Evolutionary conservation across 352 stramenopile species (phyloP), one percentile per base, ranked within the genome.

Genomic region (Bremia lactucae): DNA sequence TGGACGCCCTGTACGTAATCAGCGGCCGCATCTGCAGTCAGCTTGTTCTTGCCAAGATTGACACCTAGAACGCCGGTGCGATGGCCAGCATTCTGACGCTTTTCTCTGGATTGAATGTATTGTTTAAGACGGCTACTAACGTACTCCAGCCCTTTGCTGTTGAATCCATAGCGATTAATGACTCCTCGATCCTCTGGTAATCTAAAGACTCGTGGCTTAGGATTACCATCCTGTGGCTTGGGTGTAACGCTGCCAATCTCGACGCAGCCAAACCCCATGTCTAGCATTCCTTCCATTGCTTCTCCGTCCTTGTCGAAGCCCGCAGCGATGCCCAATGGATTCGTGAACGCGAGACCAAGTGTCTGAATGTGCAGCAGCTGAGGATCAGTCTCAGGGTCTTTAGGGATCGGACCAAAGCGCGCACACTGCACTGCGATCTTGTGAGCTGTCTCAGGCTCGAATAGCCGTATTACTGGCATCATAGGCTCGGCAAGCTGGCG

Each of bases 141-240:
- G 11, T 54, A 55, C 13, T 88, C 74, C 3, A 95, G 49, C 0
- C 95, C 95, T 18, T 91, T 61, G 52, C 81, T 97, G 76, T 99
- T 99, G 65, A 99, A 99, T 28, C 94, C 96, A 67, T 97, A 98
- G 46, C 95, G 79, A 59, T 99, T 99, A 63, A 99, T 98, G 22
- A 99, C 87, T 5, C 70, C 95, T 14, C 67, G 52, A 62, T 99
- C 93, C 55, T 98, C 90, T 2, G 60, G 42, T 23, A 98, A 57
- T n/a, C 93, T 80, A 61, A 98, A 98, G 61, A 98, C 95, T 35
- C 96, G 79, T 13, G 95, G 96, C 57, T 96, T 96, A 7, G 86
- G 63, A 72, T 99, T 99, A 9, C 96, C 95, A 6, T 75, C 62
- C 64, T 83, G 95, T 6, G 92, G 87, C 55, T 94, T 52, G 0